Evolutionary conservation across 2,329 filamentous ascomycete genomes (phyloP), one percentile per base, ranked within the genome.

Genomic region (Aureobasidium sp.): DNA sequence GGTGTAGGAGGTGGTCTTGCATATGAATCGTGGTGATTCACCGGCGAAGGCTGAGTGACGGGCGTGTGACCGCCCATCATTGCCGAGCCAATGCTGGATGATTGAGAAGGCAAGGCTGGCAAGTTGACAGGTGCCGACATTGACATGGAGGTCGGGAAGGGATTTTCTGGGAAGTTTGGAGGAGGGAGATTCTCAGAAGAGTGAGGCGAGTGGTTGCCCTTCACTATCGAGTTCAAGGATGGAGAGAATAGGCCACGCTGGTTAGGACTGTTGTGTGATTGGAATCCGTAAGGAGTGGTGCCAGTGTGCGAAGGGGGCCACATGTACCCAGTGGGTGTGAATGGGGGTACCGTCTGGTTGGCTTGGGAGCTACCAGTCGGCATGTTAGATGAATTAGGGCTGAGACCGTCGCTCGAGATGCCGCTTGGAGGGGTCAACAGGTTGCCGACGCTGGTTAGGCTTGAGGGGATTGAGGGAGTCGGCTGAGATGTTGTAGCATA

Each of bases 121-220:
- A 81, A 71, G 65, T 72, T 77, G 36, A 76, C 73, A 20, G 81
- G 79, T 60, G 82, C 82, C 12, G 82, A 80, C 70, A 86, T 80
- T 20, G 83, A 77, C 66, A 83, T 76, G 55, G 82, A 82, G 59
- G 64, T 65, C 64, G 85, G 81, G 71, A 87, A 90, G 48, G 86
- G 82, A 64, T 87, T 81, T 66, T 86, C 84, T 66, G 89, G 87
- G 74, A 87, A 90, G 7, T 87, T 82, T 64, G 87, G 84, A 61
- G 84, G 80, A 64, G 88, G 82, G 61, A 92, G 78, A 53, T 80
- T 81, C 70, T 90, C 85, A 52, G 78, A 79, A 32, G 80, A 78
- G 8, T 83, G 80, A 10, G 88, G 87, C 56, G 85, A 85, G 67
- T 82, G 81, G 46, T 82, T 77, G 64, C 75, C 76, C 67, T 84